phyloP scores from a whole-genome alignment of 2,329 filamentous ascomycete genomes.

The Gyromitra esculenta region DNA sequence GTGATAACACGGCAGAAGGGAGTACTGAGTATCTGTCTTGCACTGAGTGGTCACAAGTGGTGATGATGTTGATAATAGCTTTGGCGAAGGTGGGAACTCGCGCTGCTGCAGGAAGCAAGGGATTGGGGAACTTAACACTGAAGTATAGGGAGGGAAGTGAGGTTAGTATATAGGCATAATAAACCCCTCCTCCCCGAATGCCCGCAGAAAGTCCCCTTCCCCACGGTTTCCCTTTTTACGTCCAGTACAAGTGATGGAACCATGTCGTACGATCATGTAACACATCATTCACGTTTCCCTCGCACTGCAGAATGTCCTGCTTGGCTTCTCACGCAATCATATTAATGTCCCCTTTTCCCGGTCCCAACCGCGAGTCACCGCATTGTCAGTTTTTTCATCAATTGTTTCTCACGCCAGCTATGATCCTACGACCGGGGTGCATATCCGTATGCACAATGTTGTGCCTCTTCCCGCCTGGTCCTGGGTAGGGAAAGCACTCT shows the following conservation, averaged over 20 bases:
- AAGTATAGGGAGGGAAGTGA: constrained; percentile 23
- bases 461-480: constrained; percentile 5
- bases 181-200: constrained; percentile 1
- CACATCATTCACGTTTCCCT: constrained; percentile 29
- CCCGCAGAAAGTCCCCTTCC: background rate
- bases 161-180: constrained; percentile 40
- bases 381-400: constrained; percentile 22
- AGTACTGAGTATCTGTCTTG: constrained; percentile 10
- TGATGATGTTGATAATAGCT: constrained; percentile 9
- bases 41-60: background rate
- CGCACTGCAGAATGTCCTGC: constrained; percentile 9
- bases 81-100: constrained; percentile 3
- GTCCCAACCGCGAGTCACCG: constrained; percentile 30
- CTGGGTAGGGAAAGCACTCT: background rate
- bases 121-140: constrained; percentile 25
- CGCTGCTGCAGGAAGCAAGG: constrained; percentile 22
- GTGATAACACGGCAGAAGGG: constrained; percentile 10
- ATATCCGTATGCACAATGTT: constrained; percentile 32
- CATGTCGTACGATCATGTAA: constrained; percentile 39
- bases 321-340: constrained; percentile 32
- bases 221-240: constrained; percentile 9
- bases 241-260: constrained; percentile 26
- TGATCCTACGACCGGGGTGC: background rate
- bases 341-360: constrained; percentile 44
- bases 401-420: constrained; percentile 24